Evolutionary conservation across 495 filamentous ascomycete genomes (phyloP).

Genomic region (Aspergillus cristatus): DNA sequence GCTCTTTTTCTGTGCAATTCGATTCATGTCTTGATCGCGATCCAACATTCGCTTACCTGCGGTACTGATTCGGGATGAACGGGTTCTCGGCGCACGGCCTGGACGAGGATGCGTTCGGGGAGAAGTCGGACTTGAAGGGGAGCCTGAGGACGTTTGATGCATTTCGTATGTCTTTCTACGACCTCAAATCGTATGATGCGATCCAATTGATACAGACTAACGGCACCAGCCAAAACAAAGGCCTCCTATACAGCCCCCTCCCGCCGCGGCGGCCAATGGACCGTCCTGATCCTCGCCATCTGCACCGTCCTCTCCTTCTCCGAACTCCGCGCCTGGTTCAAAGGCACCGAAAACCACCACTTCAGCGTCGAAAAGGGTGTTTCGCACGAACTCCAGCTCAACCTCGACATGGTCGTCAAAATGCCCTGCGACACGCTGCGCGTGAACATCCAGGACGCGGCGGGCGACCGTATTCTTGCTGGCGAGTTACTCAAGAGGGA

Average conservation of each 20-base stretch:
- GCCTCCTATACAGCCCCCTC: slow-evolving; percentile 78
- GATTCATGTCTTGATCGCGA: slow-evolving; percentile 20
- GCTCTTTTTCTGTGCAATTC: slow-evolving; percentile 9
- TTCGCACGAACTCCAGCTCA: slow-evolving; percentile 81
- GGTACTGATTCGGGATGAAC: slow-evolving; percentile 45
- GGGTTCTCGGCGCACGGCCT: slow-evolving; percentile 62
- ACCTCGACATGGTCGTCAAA: slow-evolving; percentile 84
- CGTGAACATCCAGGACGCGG: slow-evolving; percentile 95
- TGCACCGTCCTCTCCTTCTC: slow-evolving; percentile 63
- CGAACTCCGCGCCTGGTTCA: slow-evolving; percentile 76
- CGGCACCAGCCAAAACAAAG: slow-evolving; percentile 79
- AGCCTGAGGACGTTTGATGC: slow-evolving; percentile 85
- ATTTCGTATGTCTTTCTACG: slow-evolving; percentile 72
- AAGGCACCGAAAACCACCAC: slow-evolving; percentile 71
- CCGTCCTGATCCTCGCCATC: slow-evolving; percentile 66
- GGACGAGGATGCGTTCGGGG: slow-evolving; percentile 70
- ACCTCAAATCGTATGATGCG: no score
- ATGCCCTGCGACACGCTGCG: slow-evolving; percentile 87
- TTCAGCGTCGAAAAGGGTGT: slow-evolving; percentile 94
- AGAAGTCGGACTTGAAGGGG: slow-evolving; percentile 50
- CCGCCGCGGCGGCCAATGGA: slow-evolving; percentile 83
- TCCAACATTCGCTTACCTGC: not conserved
- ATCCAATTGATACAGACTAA: slow-evolving; percentile 1
- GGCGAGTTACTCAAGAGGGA: slow-evolving; percentile 65
- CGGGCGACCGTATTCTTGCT: slow-evolving; percentile 83